Evolutionary conservation across 768 basidiomycete genomes (phyloP).

Genomic region (Termitomyces sp.): DNA sequence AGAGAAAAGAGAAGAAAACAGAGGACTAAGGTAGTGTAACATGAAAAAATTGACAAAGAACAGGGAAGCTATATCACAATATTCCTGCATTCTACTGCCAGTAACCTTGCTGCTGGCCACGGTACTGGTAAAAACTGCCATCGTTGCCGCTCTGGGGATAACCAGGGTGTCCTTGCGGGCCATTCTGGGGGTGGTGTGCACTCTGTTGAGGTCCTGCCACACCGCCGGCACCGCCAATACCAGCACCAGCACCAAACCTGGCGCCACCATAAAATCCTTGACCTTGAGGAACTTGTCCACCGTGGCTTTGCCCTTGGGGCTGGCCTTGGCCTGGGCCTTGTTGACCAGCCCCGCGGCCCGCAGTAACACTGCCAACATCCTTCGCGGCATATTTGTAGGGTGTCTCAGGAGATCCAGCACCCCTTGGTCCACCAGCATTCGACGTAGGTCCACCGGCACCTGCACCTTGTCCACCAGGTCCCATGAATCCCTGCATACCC

Average conservation of each 20-base stretch:
- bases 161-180: conserved; percentile 52
- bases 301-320: conserved; percentile 45
- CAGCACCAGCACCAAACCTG: conserved; percentile 34
- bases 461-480: conserved; percentile 45
- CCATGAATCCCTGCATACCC: conserved; percentile 69
- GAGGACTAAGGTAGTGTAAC: conserved; percentile 7
- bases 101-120: conserved; percentile 58
- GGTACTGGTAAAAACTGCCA: conserved; percentile 68
- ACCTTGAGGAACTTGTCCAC: conserved; percentile 44
- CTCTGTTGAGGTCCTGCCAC: conserved; percentile 37
- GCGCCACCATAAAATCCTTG: conserved; percentile 45
- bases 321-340: conserved; percentile 44
- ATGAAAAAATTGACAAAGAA: conserved; percentile 9
- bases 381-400: conserved; percentile 73
- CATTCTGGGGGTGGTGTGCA: conserved; percentile 36
- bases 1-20: conserved; percentile 6
- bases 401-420: conserved; percentile 61
- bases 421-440: conserved; percentile 41
- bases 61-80: conserved; percentile 6
- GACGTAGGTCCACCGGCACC: conserved; percentile 32
- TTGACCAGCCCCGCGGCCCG: conserved; percentile 36
- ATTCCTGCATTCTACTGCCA: conserved; percentile 41
- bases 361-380: conserved; percentile 49
- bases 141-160: conserved; percentile 65
- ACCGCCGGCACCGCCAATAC: conserved; percentile 28